Base-by-base conservation (phyloP, 2,329 filamentous ascomycete species). In the Cladosporium halotolerans region DNA sequence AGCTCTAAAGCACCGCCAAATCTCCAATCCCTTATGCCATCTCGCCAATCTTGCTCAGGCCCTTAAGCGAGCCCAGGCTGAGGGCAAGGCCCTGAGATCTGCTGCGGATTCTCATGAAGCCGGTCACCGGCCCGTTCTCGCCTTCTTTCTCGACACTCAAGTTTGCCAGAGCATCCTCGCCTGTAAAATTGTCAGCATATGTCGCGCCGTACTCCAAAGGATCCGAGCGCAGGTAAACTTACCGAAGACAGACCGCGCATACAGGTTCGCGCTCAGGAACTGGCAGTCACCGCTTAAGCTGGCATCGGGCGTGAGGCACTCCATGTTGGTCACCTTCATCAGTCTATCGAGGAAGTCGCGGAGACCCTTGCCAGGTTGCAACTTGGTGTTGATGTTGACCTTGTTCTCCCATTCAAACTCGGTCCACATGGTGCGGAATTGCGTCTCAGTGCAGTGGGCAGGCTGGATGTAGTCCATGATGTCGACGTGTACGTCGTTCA, bases 371-470 rank as follows among this genome's bases (percentile, higher is more conserved):
- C 89, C 89, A n/a, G 61, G 57, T 16, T 63, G 62, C 64, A 70
- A 65, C 79, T 96, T 97, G 59, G 89, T 95, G 74, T 96, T 96
- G 76, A 99, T 97, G 76, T 99, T 99, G 72, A 99, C 92, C 81
- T 99, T 99, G 77, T 99, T 99, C 79, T 99, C 93, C 93, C 93
- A 99, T 70, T 99, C 93, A 62, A 99, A 99, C 69, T 99, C 93
- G 36, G 93, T 99, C 93, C 93, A 99, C 93, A 99, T 99, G n/a
- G 89, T 95, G 56, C 93, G 84, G 84, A 99, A 99, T 67, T 97
- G 90, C 9, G 92, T 96, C 77, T 99, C 93, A 4, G 89, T 93
- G 78, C 93, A 99, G 13, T 90, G 85, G 6, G 92, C 92, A 1
- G 93, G 93, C 69, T 97, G 92, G 66, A 99, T 99, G 75, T 99